Evolutionary conservation across 78 protist genomes (phyloP).

Genomic region (Cyanophora paradoxa): DNA sequence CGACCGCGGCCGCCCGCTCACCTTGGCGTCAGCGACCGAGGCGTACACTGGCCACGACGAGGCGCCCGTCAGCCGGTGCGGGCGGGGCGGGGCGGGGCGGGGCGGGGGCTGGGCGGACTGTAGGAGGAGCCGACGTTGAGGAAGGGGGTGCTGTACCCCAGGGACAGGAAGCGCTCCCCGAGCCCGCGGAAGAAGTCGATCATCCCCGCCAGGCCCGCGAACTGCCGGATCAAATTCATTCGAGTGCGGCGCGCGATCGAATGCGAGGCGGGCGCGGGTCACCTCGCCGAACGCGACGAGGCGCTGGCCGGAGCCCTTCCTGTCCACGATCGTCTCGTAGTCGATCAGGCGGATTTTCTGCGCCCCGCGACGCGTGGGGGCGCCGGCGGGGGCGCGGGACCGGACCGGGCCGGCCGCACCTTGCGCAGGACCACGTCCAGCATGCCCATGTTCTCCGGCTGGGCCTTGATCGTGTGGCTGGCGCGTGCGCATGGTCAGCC

Average conservation of each 20-base stretch:
- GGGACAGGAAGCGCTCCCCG: slow-evolving; percentile 62
- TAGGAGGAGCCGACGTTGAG: not conserved
- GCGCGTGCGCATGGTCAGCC: slow-evolving; percentile 62
- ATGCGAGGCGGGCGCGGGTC: no score
- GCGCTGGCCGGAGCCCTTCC: slow-evolving; percentile 50
- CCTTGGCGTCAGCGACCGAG: not conserved
- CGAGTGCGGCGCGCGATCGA: no score
- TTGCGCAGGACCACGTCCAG: slow-evolving; percentile 55
- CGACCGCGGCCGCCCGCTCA: no score
- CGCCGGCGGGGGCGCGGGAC: not conserved
- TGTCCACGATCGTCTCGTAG: slow-evolving; percentile 81
- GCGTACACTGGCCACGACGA: not conserved
- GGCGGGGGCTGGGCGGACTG: no score
- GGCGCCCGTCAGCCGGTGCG: no score
- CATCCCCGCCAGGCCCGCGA: slow-evolving; percentile 25
- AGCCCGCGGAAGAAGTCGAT: slow-evolving; percentile 71
- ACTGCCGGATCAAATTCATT: no score
- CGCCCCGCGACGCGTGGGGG: not conserved
- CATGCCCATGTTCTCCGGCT: slow-evolving; percentile 83
- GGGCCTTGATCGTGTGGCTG: slow-evolving; percentile 89
- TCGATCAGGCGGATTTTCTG: slow-evolving; percentile 78
- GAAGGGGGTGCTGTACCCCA: slow-evolving; percentile 69
- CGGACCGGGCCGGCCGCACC: no score
- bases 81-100: no score
- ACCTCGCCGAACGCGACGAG: slow-evolving; percentile 76